Base-by-base conservation (phyloP, 768 basidiomycete genomes). In the Tricholoma matsutake region DNA sequence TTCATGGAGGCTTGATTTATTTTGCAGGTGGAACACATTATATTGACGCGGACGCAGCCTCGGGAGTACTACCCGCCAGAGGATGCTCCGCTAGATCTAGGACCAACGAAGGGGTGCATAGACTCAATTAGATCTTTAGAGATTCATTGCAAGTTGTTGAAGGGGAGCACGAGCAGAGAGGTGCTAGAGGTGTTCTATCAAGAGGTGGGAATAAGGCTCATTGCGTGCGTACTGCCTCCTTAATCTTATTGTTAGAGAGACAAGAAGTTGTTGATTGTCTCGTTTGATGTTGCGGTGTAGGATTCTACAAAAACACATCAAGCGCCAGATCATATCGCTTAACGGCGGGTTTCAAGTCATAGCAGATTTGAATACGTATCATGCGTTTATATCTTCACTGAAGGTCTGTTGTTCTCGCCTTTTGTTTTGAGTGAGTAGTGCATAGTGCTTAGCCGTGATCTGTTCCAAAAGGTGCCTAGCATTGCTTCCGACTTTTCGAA, bases 171-270 rank as follows among this genome's bases (percentile, higher is more conserved):
- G 53, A 96, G 90, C 70, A 91, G 93, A 72, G 96, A 98, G 66
- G 95, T 98, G 3, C 76, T 99, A 34, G 97, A 98, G 69, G 96
- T 99, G 3, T 98, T 99, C 73, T 94, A 98, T 72, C 92, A 96
- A 74, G 97, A 99, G 74, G 91, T 99, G 51, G 96, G 96, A 5
- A 88, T 97, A 60, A 86, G 97, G 37, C 72, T 95, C 9, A 87
- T 93, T 65, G 85, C 81, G 94, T 94, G 59, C 65, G 89, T 81
- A 4, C 10, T 10, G 3, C 22, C 22, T 7, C 1, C 60, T 54
- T 60, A 1, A 35, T 31, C 53, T 25, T 9, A 54, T 25, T 22
- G 1, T 43, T 34, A 39, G 16, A n/a, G 41, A 28, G 28, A n/a
- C n/a, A 58, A 57, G 31, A 22, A 3, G 14, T 56, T 13, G 37